These are phyloP conservation scores for Erodium trifolium DNA, from an alignment of 441 rosid genomes.

Conservation along the genomic window DNA sequence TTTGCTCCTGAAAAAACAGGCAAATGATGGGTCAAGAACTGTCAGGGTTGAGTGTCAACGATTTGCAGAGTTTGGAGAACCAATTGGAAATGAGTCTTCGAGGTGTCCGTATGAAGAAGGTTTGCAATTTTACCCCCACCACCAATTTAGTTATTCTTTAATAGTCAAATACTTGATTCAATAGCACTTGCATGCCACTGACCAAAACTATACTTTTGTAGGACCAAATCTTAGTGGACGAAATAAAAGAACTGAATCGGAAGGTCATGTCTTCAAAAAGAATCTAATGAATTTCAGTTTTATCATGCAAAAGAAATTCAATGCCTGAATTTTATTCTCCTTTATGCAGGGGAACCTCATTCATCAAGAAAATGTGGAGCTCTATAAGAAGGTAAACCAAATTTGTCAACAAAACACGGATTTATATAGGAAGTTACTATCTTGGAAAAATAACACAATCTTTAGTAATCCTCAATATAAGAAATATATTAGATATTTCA, in stretches of 20 bases:
- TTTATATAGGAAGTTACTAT: conserved; percentile 39
- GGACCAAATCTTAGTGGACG: conserved; percentile 64
- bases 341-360: conserved; percentile 56
- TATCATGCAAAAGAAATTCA: conserved; percentile 11
- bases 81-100: conserved; percentile 51
- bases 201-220: conserved; percentile 21
- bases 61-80: conserved; percentile 64
- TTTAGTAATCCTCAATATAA: conserved; percentile 4
- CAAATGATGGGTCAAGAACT: conserved; percentile 95
- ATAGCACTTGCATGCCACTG: conserved; percentile 16
- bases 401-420: conserved; percentile 52
- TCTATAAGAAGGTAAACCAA: conserved; percentile 73
- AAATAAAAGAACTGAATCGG: conserved; percentile 60
- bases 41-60: conserved; percentile 54
- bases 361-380: conserved; percentile 81
- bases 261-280: conserved; percentile 33
- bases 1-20: conserved; percentile 36
- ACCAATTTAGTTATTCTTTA: not conserved
- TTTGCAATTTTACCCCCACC: conserved; percentile 18
- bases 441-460: conserved; percentile 14
- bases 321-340: conserved; percentile 14
- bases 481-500: conserved; percentile 17
- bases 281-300: conserved; percentile 9
- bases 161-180: conserved; percentile 8
- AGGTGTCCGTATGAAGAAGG: conserved; percentile 58